These are phyloP conservation scores for Coprinellus aureogranulatus DNA, from an alignment of 768 basidiomycete genomes.

Conservation along the genomic window DNA sequence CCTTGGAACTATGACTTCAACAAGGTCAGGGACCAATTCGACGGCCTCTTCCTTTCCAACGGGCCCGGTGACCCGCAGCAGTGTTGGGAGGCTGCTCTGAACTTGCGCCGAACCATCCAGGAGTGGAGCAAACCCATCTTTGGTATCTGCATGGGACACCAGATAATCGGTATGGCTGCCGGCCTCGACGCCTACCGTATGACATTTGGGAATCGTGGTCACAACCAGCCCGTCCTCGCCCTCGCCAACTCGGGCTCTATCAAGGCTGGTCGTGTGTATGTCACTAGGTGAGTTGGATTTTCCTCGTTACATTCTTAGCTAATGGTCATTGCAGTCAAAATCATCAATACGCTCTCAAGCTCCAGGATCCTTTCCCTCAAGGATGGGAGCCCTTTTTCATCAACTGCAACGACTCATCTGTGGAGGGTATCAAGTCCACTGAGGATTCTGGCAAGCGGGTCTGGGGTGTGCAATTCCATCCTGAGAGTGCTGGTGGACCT, in stretches of 20 bases:
- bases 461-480: constrained; percentile 99
- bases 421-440: constrained; percentile 98
- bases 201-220: constrained; percentile 99
- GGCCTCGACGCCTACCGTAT: constrained; percentile 96
- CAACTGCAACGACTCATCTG: constrained; percentile 98
- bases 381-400: constrained; percentile 99
- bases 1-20: constrained; percentile 99
- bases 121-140: constrained; percentile 96
- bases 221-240: constrained; percentile 97
- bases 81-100: constrained; percentile 80
- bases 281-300: constrained; percentile 65
- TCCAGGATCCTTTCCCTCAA: constrained; percentile 91
- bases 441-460: constrained; percentile 82
- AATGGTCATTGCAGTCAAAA: constrained; percentile 64
- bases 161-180: constrained; percentile 96
- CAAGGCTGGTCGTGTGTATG: constrained; percentile 94
- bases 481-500: constrained; percentile 97
- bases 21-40: constrained; percentile 80
- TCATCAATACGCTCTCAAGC: constrained; percentile 94
- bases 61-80: constrained; percentile 93
- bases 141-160: constrained; percentile 99
- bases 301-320: background rate
- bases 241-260: constrained; percentile 91
- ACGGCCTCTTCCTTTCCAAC: constrained; percentile 94
- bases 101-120: constrained; percentile 74